phyloP scores from a whole-genome alignment of 2,329 filamentous ascomycete genomes.

The Xylariaceae sp. region DNA sequence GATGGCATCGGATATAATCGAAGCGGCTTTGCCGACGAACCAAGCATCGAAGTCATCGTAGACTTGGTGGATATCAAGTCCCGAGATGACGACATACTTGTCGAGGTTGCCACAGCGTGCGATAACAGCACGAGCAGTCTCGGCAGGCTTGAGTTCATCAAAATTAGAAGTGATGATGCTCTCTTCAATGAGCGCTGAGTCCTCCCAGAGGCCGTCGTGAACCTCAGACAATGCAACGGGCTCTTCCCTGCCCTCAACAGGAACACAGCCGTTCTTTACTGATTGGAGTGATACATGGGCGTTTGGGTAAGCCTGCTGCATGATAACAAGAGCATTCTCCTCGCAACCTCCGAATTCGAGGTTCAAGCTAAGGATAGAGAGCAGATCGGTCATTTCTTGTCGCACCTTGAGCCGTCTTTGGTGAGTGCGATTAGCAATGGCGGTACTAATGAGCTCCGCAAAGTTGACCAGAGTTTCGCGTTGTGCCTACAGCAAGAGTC shows the following conservation, averaged over 20 bases:
- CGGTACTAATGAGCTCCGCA: constrained; percentile 10
- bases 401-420: constrained; percentile 4
- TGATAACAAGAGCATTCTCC: constrained; percentile 1
- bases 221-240: constrained; percentile 5
- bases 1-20: constrained; percentile 9
- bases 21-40: constrained; percentile 11
- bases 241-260: constrained; percentile 3
- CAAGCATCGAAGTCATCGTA: constrained; percentile 12
- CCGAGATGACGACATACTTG: constrained; percentile 10
- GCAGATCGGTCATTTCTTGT: constrained; percentile 10
- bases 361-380: neutral
- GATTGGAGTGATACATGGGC: constrained; percentile 6
- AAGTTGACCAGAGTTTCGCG: constrained; percentile 6
- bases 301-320: constrained; percentile 9
- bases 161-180: constrained; percentile 11
- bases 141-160: constrained; percentile 1
- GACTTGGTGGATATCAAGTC: constrained; percentile 13
- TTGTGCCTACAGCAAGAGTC: constrained; percentile 2
- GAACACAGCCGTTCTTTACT: neutral
- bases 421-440: constrained; percentile 8
- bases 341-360: constrained; percentile 6
- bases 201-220: constrained; percentile 12
- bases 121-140: constrained; percentile 9
- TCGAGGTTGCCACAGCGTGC: constrained; percentile 11
- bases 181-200: constrained; percentile 10